Evolutionary conservation across 2,329 filamentous ascomycete species (phyloP).

Genomic region (Nigrograna mackinnonii): DNA sequence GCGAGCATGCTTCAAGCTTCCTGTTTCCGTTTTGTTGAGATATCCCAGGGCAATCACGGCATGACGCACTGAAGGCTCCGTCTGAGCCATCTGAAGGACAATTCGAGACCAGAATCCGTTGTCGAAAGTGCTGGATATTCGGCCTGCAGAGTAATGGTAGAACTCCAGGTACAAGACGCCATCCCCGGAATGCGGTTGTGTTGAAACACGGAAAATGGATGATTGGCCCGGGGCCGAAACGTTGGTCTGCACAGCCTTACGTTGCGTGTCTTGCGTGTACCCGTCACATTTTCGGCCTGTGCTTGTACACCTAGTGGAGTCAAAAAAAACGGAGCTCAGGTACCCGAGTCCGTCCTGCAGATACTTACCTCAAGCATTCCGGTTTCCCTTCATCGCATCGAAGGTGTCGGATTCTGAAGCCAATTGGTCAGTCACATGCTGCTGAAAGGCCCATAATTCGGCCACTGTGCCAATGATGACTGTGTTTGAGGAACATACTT

Average conservation of each 20-base stretch:
- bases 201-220: slow-evolving; percentile 7
- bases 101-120: slow-evolving; percentile 47
- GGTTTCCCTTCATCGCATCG: slow-evolving; percentile 27
- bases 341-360: too few species aligned
- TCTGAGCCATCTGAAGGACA: slow-evolving; percentile 44
- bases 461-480: too few species aligned
- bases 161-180: slow-evolving; percentile 35
- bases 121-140: slow-evolving; percentile 37
- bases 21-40: slow-evolving; percentile 26
- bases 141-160: slow-evolving; percentile 47
- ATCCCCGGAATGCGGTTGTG: too few species aligned
- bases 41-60: slow-evolving; percentile 48
- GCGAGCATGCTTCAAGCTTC: slow-evolving; percentile 23
- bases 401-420: slow-evolving; percentile 20
- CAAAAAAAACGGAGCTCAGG: slow-evolving; percentile 1
- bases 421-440: slow-evolving; percentile 3
- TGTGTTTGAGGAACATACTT: slow-evolving; percentile 27
- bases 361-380: slow-evolving; percentile 18
- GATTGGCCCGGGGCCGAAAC: slow-evolving; percentile 5
- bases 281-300: slow-evolving; percentile 35
- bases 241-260: slow-evolving; percentile 7
- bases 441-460: background rate
- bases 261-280: slow-evolving; percentile 13
- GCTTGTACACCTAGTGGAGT: slow-evolving; percentile 24
- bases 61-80: slow-evolving; percentile 47